phyloP scores from a whole-genome alignment of 805 yeast species.

The Barnettozyma salicaria region DNA sequence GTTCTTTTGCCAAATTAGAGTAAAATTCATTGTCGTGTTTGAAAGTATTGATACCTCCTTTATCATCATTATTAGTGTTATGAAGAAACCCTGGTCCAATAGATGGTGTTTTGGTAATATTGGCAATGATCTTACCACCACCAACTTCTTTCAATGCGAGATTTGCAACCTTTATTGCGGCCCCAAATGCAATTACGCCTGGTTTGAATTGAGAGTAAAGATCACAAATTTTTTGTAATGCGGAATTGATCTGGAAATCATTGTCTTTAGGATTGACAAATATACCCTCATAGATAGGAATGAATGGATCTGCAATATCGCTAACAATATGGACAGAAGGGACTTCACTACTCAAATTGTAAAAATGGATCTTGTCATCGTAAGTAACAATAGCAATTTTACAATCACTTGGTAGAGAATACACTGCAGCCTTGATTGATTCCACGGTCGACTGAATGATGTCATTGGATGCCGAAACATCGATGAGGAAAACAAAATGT shows the following conservation, averaged over 20 bases:
- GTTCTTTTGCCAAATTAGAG: constrained; percentile 50
- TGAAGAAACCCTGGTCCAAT: constrained; percentile 71
- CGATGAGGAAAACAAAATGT: constrained; percentile 70
- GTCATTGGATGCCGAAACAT: constrained; percentile 56
- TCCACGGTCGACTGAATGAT: constrained; percentile 61
- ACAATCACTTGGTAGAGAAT: constrained; percentile 11
- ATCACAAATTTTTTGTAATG: constrained; percentile 56
- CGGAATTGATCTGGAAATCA: constrained; percentile 54
- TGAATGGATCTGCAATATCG: constrained; percentile 71
- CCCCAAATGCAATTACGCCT: constrained; percentile 67
- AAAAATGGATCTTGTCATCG: constrained; percentile 68
- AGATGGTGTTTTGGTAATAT: constrained; percentile 66
- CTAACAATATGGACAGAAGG: constrained; percentile 55
- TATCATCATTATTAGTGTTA: constrained; percentile 29
- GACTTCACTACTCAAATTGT: constrained; percentile 52
- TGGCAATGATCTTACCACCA: constrained; percentile 77
- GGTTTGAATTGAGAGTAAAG: constrained; percentile 34
- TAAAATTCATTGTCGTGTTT: constrained; percentile 60
- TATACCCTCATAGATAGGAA: constrained; percentile 74
- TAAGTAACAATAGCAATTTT: constrained; percentile 69
- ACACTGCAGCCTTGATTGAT: constrained; percentile 55
- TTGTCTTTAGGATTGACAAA: constrained; percentile 76
- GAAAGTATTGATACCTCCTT: constrained; percentile 38
- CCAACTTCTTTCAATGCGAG: constrained; percentile 57
- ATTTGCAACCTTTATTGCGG: constrained; percentile 67